Evolutionary conservation across 306 rosid genomes (phyloP).

Genomic region (Aeschynomene evenia): DNA sequence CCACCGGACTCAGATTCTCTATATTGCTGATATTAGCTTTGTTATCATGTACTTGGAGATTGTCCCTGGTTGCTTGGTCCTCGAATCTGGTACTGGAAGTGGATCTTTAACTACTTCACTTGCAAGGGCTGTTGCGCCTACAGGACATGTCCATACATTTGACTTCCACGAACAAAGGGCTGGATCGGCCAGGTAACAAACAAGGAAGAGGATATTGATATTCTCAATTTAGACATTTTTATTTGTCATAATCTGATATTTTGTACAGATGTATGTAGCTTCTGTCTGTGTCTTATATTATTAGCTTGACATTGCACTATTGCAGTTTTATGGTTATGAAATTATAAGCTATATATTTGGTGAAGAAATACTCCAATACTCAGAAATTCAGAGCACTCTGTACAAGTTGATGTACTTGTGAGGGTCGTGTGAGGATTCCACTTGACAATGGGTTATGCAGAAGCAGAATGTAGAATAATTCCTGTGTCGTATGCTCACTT

Average conservation of each 20-base stretch:
- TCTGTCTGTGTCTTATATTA: background rate
- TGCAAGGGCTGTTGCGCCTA: constrained; percentile 77
- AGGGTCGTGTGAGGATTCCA: background rate
- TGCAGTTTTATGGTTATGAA: constrained; percentile 3
- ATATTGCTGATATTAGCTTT: constrained; percentile 84
- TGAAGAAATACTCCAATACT: background rate
- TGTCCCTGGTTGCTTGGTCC: constrained; percentile 80
- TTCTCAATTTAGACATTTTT: background rate
- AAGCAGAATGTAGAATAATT: constrained; percentile 1
- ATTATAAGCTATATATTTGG: background rate
- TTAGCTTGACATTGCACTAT: background rate
- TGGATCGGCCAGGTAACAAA: constrained; percentile 72
- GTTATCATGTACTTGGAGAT: constrained; percentile 77
- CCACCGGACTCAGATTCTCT: constrained; percentile 90
- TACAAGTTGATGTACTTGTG: background rate
- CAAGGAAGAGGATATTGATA: background rate
- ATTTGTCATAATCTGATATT: background rate
- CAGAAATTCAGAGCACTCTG: background rate
- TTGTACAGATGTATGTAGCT: background rate
- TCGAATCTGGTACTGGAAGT: constrained; percentile 93
- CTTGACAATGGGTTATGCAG: background rate
- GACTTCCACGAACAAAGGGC: constrained; percentile 95
- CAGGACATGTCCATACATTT: constrained; percentile 73
- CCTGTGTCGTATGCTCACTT: background rate
- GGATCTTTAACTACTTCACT: constrained; percentile 89